Percentiles rank a stretch among this genome's conserved stretches.
Evolutionary conservation across 148 eudicot genomes (phyloP).

Genomic region (Dianthus caryophyllus): DNA sequence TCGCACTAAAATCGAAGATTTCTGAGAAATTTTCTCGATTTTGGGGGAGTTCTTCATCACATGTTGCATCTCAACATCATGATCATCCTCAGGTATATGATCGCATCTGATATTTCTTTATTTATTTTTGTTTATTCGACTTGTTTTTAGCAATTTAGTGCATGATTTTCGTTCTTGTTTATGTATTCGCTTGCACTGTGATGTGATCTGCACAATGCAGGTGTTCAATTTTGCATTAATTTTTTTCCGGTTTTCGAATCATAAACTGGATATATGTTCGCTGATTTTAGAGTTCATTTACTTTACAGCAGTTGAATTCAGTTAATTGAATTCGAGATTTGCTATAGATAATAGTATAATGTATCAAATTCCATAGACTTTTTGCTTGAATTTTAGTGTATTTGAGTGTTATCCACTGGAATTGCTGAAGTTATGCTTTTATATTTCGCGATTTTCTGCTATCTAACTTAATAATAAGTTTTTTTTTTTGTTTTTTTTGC

Average conservation of each 20-base stretch:
- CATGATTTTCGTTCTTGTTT: not conserved
- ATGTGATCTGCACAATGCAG: conserved; percentile 29
- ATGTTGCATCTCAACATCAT: conserved; percentile 28
- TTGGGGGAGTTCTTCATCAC: conserved; percentile 41
- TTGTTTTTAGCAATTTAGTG: not conserved
- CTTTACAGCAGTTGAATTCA: no score
- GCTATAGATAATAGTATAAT: no score
- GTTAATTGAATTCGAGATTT: no score
- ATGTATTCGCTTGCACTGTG: not conserved
- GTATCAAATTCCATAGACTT: no score
- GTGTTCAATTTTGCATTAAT: not conserved
- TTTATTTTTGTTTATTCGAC: not conserved
- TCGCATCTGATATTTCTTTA: no score
- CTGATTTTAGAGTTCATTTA: no score
- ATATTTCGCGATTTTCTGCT: no score
- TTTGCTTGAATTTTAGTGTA: no score
- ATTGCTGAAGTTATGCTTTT: no score
- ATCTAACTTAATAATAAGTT: no score
- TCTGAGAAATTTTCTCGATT: conserved; percentile 48
- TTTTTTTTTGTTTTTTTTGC: no score
- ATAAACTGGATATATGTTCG: not conserved
- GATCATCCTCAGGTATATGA: conserved; percentile 47
- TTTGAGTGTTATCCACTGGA: no score
- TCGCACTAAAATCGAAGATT: conserved; percentile 49
- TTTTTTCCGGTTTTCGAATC: not conserved